phyloP scores from a whole-genome alignment of 2,329 filamentous ascomycete species.

The Paraconiothyrium brasiliense region DNA sequence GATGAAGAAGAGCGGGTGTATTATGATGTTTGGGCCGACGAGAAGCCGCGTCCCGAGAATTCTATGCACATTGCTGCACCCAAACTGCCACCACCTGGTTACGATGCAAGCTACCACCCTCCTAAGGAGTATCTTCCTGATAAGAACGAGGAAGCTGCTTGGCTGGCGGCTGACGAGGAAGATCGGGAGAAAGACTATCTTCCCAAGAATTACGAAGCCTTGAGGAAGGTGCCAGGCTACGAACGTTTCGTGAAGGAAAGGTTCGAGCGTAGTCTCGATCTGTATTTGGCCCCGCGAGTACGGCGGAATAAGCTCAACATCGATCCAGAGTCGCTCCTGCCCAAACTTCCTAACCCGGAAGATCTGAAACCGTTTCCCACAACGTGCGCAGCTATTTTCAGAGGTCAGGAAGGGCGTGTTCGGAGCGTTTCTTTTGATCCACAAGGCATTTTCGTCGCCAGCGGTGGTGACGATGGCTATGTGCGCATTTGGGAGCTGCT shows the following conservation, averaged over 20 bases:
- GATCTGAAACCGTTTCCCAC: conserved; percentile 96
- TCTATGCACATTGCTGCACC: conserved; percentile 95
- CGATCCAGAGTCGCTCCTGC: conserved; percentile 89
- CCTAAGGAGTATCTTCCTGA: conserved; percentile 93
- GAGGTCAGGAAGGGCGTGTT: conserved; percentile 88
- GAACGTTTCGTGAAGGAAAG: conserved; percentile 91
- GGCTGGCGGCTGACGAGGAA: conserved; percentile 87
- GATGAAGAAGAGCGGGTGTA: conserved; percentile 75
- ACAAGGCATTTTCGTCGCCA: conserved; percentile 84
- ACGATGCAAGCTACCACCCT: conserved; percentile 96
- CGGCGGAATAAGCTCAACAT: conserved; percentile 96
- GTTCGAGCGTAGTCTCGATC: conserved; percentile 93
- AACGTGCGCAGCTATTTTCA: conserved; percentile 84
- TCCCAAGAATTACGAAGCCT: conserved; percentile 80
- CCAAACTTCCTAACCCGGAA: conserved; percentile 90
- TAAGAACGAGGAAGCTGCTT: conserved; percentile 81
- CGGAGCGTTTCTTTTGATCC: conserved; percentile 87
- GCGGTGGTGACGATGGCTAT: conserved; percentile 92
- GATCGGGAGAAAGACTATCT: conserved; percentile 91
- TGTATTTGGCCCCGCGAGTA: conserved; percentile 92
- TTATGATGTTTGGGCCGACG: conserved; percentile 96
- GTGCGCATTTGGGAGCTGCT: conserved; percentile 89
- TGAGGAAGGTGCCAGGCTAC: conserved; percentile 93
- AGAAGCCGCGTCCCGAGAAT: conserved; percentile 82
- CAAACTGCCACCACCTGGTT: conserved; percentile 90